Conservation (phyloP, 2,329 filamentous ascomycete genomes). For the Cladophialophora chaetospira region DNA sequence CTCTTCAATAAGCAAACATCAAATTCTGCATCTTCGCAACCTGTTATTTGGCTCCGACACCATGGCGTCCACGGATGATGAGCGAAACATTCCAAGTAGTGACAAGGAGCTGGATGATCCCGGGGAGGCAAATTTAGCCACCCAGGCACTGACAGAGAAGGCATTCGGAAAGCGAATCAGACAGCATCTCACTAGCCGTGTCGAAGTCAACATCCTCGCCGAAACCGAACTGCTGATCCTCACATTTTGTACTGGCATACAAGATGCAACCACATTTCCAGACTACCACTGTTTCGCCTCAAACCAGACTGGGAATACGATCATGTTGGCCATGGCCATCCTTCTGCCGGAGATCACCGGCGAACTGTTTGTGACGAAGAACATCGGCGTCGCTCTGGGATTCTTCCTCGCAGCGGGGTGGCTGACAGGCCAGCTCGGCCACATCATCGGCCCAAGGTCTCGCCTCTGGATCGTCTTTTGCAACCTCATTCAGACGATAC, state of each 20-base stretch:
- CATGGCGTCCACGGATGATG: not conserved
- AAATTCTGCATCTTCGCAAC: not conserved
- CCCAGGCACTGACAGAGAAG: not conserved
- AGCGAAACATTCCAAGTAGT: not conserved
- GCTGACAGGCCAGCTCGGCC: conserved; percentile 59
- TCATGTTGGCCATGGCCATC: conserved; percentile 58
- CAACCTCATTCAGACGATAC: conserved; percentile 56
- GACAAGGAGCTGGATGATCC: not conserved
- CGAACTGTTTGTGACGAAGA: conserved; percentile 54
- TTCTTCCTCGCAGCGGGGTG: conserved; percentile 59
- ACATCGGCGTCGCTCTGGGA: conserved; percentile 58
- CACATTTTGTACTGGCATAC: conserved; percentile 44
- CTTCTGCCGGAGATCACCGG: conserved; percentile 49
- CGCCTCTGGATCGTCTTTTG: conserved; percentile 58
- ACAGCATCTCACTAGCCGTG: conserved; percentile 20
- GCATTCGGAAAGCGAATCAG: conserved; percentile 1
- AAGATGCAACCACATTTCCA: conserved; percentile 62
- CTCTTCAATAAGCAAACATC: not conserved
- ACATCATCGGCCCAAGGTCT: conserved; percentile 53
- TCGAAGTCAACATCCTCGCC: conserved; percentile 23
- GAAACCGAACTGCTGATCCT: conserved; percentile 44
- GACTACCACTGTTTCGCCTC: conserved; percentile 65
- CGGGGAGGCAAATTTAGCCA: not conserved
- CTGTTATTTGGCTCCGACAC: not conserved
- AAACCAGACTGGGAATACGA: conserved; percentile 67